phyloP scores from a whole-genome alignment of 2,329 filamentous ascomycete species.

The Paraconiothyrium sp. region DNA sequence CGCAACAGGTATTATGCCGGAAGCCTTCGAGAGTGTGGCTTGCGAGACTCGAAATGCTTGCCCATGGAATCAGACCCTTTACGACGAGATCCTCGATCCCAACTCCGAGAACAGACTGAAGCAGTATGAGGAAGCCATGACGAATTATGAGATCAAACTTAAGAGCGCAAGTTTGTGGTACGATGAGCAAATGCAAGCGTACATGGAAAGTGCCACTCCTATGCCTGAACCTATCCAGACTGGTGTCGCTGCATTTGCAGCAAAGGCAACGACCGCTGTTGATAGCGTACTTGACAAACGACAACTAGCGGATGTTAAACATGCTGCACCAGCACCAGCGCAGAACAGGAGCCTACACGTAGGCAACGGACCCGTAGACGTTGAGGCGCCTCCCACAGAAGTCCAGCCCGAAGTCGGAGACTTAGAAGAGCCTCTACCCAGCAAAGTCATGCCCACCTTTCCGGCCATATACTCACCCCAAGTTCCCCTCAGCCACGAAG shows the following conservation, averaged over 20 bases:
- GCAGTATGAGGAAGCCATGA: constrained; percentile 44
- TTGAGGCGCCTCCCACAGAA: constrained; percentile 34
- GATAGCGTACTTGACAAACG: constrained; percentile 38
- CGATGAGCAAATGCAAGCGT: constrained; percentile 34
- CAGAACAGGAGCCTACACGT: constrained; percentile 23
- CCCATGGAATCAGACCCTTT: constrained; percentile 58
- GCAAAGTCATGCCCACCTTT: constrained; percentile 36
- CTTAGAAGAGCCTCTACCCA: constrained; percentile 22
- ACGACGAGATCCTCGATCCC: constrained; percentile 52
- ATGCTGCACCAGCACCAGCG: constrained; percentile 2
- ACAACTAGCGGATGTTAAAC: constrained; percentile 34
- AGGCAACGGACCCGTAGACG: constrained; percentile 32
- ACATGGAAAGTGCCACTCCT: constrained; percentile 26
- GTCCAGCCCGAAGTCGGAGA: constrained; percentile 28
- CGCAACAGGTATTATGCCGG: constrained; percentile 69
- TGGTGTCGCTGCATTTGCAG: constrained; percentile 18
- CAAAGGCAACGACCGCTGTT: constrained; percentile 27
- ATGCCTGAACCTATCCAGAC: constrained; percentile 25
- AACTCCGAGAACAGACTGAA: constrained; percentile 37
- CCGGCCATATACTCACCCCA: constrained; percentile 43
- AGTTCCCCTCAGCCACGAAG: constrained; percentile 43
- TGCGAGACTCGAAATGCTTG: constrained; percentile 55
- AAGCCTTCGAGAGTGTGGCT: constrained; percentile 62
- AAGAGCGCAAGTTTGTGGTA: constrained; percentile 44
- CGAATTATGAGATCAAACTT: constrained; percentile 46